A percentile compares a stretch with the other conserved stretches of the same genome.
phyloP scores from a whole-genome alignment of 768 basidiomycete genomes.

The Gelatoporia subvermispora region DNA sequence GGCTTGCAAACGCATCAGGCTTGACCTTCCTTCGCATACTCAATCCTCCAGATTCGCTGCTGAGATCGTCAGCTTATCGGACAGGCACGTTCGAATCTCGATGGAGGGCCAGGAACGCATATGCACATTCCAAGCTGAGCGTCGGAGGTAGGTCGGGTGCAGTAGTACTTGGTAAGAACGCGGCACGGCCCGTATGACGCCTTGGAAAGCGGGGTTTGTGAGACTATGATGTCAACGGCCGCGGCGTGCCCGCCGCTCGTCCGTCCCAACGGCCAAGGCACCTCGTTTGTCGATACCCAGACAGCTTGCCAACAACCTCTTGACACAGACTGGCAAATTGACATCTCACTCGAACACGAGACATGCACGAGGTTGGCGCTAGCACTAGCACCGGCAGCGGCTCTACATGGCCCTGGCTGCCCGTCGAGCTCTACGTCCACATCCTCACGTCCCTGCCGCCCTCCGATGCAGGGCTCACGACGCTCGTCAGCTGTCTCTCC shows the following conservation, averaged over 20 bases:
- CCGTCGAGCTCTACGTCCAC: constrained; percentile 32
- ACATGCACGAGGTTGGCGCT: not conserved
- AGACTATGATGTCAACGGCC: no score
- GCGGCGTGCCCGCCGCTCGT: no score
- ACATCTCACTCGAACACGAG: not conserved
- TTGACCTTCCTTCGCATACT: not conserved
- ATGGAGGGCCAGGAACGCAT: no score
- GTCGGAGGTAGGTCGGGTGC: no score
- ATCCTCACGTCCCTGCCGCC: constrained; percentile 32
- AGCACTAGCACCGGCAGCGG: not conserved
- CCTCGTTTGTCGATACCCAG: no score
- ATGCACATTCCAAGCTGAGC: no score
- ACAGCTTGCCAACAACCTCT: not conserved
- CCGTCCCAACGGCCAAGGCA: no score
- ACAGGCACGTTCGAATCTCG: no score
- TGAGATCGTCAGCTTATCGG: no score
- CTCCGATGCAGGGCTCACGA: constrained; percentile 21
- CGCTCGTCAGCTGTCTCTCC: constrained; percentile 37
- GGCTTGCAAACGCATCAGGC: not conserved
- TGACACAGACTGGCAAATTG: not conserved
- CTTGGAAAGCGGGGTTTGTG: not conserved
- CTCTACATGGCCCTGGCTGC: constrained; percentile 16
- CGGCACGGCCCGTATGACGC: not conserved
- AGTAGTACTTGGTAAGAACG: no score
- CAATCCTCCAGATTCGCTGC: not conserved